Percentiles rank a stretch among this genome's conserved stretches.
Conservation (phyloP, 2,329 filamentous ascomycete species). For the Penicillium sp. region DNA sequence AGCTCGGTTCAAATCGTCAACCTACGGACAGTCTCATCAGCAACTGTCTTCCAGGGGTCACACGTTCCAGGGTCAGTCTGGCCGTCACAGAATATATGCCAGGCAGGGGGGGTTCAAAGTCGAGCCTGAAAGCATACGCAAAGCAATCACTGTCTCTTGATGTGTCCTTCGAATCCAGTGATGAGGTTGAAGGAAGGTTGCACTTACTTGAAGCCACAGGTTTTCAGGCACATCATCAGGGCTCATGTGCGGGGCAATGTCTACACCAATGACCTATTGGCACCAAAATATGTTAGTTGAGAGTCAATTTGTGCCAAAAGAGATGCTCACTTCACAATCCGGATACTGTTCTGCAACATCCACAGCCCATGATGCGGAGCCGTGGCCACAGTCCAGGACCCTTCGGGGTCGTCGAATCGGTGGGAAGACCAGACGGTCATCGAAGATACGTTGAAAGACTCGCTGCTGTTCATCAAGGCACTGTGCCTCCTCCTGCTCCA, state of each 20-base stretch:
- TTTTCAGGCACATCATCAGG: conserved; percentile 69
- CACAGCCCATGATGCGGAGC: conserved; percentile 71
- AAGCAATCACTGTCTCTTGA: not conserved
- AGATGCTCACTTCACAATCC: conserved; percentile 62
- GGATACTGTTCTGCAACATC: conserved; percentile 69
- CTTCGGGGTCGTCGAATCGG: conserved; percentile 61
- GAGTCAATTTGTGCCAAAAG: not conserved
- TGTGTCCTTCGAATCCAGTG: too few species aligned
- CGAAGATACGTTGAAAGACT: conserved; percentile 67
- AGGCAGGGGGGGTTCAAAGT: not conserved
- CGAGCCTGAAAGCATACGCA: not conserved
- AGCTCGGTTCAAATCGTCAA: conserved; percentile 71
- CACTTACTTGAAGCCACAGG: conserved; percentile 65
- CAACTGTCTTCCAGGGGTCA: conserved; percentile 10
- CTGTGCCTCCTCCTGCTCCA: conserved; percentile 66
- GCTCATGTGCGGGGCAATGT: conserved; percentile 72
- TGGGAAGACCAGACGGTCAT: conserved; percentile 71
- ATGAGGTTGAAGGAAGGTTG: conserved; percentile 5
- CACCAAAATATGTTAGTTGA: conserved; percentile 22
- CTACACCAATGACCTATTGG: conserved; percentile 69
- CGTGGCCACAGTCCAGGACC: conserved; percentile 74
- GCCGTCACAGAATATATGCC: not conserved
- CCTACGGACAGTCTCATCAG: conserved; percentile 39
- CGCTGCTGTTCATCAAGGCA: conserved; percentile 67
- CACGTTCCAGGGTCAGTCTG: not conserved